Evolutionary conservation across 2,329 filamentous ascomycete genomes (phyloP), one percentile per base, ranked within the genome.

Genomic region (Cordyceps farinosa): DNA sequence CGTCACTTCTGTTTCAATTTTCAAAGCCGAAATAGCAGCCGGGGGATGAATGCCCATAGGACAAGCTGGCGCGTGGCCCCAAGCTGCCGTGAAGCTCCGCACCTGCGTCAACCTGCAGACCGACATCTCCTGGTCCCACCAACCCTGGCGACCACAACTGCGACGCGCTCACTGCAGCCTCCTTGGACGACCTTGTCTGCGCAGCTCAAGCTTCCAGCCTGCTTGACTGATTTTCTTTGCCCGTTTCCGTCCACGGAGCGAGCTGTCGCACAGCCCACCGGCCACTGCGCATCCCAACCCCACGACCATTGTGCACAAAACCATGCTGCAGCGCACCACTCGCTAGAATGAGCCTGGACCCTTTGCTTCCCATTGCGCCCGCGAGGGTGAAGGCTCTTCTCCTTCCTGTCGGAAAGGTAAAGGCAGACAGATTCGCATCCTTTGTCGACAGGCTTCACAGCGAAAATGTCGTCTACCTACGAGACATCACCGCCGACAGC

Each of bases 371-470:
- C 77, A 87, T 93, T 80, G 90, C 93, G 77, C 92, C 92, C 74
- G 94, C 92, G 79, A 90, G 91, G 83, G 87, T 98, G 73, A 90
- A 91, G 80, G 91, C 90, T 66, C 85, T 97, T 70, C 85, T 97
- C 65, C 81, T 98, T 66, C 95, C 95, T 61, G 83, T 96, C 68
- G 94, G 94, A 60, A 89, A 86, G 73, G 95, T 98, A 75, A 93
- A 88, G 74, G 86, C 88, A 65, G 88, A 90, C 60, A 86, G 90
- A 65, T 98, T 97, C 76, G 78, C 87, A 69, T 82, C 84, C 67
- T 96, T 97, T 74, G 84, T 94, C 67, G 84, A 89, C 66, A 86
- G 91, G 70, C 81, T 99, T 65, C 88, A 90, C 72, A 80, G 84
- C 67, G 90, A 96, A 76, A 87, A 90, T 83, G 86, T 93, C 69